phyloP scores from a whole-genome alignment of 1,139 yeast species.

The Magnusiomyces ingens region DNA sequence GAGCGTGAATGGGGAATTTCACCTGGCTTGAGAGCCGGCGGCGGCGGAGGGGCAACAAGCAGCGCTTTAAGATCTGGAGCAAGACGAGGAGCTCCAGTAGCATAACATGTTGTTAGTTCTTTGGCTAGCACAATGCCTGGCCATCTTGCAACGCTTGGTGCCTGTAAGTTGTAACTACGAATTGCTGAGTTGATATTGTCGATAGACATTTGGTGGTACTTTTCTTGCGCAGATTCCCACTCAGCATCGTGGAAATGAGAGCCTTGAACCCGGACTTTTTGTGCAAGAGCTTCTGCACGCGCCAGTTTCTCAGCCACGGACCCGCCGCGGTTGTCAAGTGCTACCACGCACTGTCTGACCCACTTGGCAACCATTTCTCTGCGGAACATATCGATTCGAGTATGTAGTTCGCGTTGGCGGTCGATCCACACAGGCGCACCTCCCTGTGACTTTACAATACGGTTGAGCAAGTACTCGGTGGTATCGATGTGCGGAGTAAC shows the following conservation, averaged over 20 bases:
- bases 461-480: slow-evolving; percentile 62
- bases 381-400: slow-evolving; percentile 44
- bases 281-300: neutral
- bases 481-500: slow-evolving; percentile 43
- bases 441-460: slow-evolving; percentile 68
- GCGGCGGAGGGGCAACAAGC: neutral
- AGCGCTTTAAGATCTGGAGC: neutral
- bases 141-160: slow-evolving; percentile 70
- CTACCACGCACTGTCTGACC: slow-evolving; percentile 10
- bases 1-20: neutral
- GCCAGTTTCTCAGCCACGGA: neutral
- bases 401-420: slow-evolving; percentile 55
- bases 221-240: slow-evolving; percentile 39
- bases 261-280: neutral
- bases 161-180: slow-evolving; percentile 70
- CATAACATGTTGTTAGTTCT: slow-evolving; percentile 39
- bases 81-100: neutral
- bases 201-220: slow-evolving; percentile 42
- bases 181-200: slow-evolving; percentile 50
- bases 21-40: neutral
- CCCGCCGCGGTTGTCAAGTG: neutral
- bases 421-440: slow-evolving; percentile 88
- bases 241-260: slow-evolving; percentile 15
- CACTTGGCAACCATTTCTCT: slow-evolving; percentile 16
- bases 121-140: slow-evolving; percentile 48